These are phyloP conservation scores for Parastagonospora nodorum DNA, from an alignment of 2,329 filamentous ascomycete species.

Conservation along the genomic window DNA sequence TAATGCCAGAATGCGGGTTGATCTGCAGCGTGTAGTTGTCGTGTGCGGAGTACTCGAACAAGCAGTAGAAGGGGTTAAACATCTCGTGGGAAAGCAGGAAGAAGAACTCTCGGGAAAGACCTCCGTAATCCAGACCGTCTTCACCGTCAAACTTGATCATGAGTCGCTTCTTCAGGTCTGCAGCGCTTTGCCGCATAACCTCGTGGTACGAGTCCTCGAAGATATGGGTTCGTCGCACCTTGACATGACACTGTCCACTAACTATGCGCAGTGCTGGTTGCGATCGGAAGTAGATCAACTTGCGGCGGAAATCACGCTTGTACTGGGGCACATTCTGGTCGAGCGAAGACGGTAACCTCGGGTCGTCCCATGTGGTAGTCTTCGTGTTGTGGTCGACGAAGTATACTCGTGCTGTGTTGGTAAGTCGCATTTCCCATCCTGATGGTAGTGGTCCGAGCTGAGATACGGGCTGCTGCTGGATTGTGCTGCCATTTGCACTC, in stretches of 20 bases:
- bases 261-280: slow-evolving; percentile 95
- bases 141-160: slow-evolving; percentile 99
- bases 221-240: slow-evolving; percentile 93
- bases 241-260: slow-evolving; percentile 96
- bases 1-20: slow-evolving; percentile 98
- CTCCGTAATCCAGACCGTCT: slow-evolving; percentile 96
- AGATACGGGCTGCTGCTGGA: slow-evolving; percentile 96
- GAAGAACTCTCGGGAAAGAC: slow-evolving; percentile 96
- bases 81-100: slow-evolving; percentile 99
- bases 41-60: slow-evolving; percentile 99
- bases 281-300: slow-evolving; percentile 98
- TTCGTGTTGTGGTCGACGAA: slow-evolving; percentile 99
- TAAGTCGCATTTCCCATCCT: slow-evolving; percentile 99
- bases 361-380: slow-evolving; percentile 99
- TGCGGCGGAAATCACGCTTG: slow-evolving; percentile 97
- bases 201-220: slow-evolving; percentile 99
- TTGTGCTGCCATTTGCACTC: slow-evolving; percentile 73
- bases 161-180: slow-evolving; percentile 93
- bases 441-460: slow-evolving; percentile 94
- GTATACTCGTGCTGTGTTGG: slow-evolving; percentile 96
- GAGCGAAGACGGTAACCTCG: slow-evolving; percentile 88
- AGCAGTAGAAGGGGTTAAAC: slow-evolving; percentile 99
- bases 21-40: slow-evolving; percentile 99
- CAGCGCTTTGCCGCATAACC: slow-evolving; percentile 94
- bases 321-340: slow-evolving; percentile 99